Percentiles rank a stretch among this genome's conserved stretches.
These are phyloP conservation scores for Russula sp. DNA, from an alignment of 768 basidiomycete genomes.

Conservation along the genomic window DNA sequence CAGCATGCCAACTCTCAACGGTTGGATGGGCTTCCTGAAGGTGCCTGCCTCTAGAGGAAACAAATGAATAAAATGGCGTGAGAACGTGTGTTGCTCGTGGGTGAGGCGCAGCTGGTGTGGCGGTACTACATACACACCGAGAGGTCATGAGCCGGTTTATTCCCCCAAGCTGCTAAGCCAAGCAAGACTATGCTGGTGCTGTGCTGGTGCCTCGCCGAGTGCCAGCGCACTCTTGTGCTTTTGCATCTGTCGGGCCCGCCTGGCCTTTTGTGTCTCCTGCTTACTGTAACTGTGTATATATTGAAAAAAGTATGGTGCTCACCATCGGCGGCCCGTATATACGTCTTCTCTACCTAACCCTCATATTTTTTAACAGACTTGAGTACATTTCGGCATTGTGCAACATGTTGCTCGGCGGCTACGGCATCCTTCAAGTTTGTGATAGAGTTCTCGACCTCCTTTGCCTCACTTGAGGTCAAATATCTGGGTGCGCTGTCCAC, in stretches of 20 bases:
- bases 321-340: background rate
- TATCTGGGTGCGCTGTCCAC: background rate
- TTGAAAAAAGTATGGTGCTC: background rate
- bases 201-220: conserved; percentile 39
- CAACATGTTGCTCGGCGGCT: conserved; percentile 31
- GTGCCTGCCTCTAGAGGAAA: conserved; percentile 24
- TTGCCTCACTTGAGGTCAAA: background rate
- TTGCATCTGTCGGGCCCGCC: conserved; percentile 39
- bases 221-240: conserved; percentile 46
- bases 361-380: conserved; percentile 50
- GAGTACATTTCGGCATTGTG: conserved; percentile 33
- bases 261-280: conserved; percentile 41
- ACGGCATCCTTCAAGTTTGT: conserved; percentile 38
- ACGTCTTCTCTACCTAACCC: conserved; percentile 43
- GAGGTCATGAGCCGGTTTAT: conserved; percentile 37
- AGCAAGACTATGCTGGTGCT: conserved; percentile 45
- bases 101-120: background rate
- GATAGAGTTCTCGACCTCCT: conserved; percentile 39
- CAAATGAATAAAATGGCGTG: no score
- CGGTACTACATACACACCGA: conserved; percentile 30
- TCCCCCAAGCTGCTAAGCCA: conserved; percentile 35
- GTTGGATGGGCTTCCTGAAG: conserved; percentile 24
- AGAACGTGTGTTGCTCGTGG: background rate
- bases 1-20: conserved; percentile 23
- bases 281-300: background rate